These are phyloP conservation scores for Tuber brumale DNA, from an alignment of 495 filamentous ascomycete species.

Conservation along the genomic window DNA sequence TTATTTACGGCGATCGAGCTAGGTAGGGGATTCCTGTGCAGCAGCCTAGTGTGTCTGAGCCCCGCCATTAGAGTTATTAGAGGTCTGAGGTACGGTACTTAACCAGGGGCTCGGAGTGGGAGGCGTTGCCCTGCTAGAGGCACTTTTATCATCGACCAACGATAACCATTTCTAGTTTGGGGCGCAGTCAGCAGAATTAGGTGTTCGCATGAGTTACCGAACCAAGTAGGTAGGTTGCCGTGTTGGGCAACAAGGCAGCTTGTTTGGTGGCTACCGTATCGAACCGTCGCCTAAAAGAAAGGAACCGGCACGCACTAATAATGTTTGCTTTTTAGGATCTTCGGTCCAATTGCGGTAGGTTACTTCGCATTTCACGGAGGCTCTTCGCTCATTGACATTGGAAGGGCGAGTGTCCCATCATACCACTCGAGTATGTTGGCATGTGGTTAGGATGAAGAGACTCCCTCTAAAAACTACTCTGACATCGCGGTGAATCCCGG, in stretches of 20 bases:
- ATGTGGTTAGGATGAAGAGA: background rate
- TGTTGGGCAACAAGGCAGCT: background rate
- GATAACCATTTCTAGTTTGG: background rate
- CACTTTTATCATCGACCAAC: background rate
- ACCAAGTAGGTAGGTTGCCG: no score
- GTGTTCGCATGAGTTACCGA: background rate
- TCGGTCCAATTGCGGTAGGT: background rate
- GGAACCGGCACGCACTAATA: background rate
- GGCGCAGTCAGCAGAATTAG: background rate
- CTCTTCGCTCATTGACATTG: background rate
- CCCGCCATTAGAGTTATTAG: background rate
- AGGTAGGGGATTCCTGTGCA: background rate
- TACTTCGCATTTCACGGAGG: background rate
- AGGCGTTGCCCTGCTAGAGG: background rate
- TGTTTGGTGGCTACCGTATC: background rate
- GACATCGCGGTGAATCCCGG: background rate
- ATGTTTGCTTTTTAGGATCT: background rate
- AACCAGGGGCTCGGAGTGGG: no score
- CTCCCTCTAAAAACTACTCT: background rate
- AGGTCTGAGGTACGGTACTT: background rate
- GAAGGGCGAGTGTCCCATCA: background rate
- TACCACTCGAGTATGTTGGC: background rate
- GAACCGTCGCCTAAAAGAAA: background rate
- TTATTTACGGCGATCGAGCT: background rate
- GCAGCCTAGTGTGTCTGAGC: background rate